Percentiles rank a stretch among this genome's conserved stretches.
Conservation (phyloP, 352 stramenopile genomes). For the Blastocystis sp. region DNA sequence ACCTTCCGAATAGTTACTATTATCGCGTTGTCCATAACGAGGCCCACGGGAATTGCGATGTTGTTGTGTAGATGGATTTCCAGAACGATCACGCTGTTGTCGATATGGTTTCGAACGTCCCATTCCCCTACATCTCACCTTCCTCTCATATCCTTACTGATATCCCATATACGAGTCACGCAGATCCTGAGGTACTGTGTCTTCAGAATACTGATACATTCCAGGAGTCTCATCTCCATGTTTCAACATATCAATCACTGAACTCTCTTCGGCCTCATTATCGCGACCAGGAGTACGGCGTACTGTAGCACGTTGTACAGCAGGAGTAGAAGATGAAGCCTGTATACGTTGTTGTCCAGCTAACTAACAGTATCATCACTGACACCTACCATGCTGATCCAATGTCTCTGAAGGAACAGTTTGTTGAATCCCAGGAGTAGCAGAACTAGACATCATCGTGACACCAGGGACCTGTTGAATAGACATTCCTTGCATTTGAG, state of each 20-base stretch:
- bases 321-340: background rate
- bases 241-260: conserved; percentile 17
- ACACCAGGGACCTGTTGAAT: background rate
- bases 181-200: background rate
- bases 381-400: background rate
- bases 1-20: background rate
- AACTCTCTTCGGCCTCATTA: background rate
- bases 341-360: background rate
- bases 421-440: background rate
- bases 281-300: background rate
- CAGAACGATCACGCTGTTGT: background rate
- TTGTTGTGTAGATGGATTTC: background rate
- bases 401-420: background rate
- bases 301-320: background rate
- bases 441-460: background rate
- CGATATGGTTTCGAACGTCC: background rate
- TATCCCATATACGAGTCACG: background rate
- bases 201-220: background rate
- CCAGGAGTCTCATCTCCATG: background rate
- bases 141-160: background rate
- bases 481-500: background rate
- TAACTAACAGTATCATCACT: background rate
- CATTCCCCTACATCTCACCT: background rate
- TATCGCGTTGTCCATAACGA: too few relatives aligned
- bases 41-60: too few relatives aligned